These are phyloP conservation scores for Pyrenochaeta sp. DNA, from an alignment of 2,329 filamentous ascomycete species.

Conservation along the genomic window DNA sequence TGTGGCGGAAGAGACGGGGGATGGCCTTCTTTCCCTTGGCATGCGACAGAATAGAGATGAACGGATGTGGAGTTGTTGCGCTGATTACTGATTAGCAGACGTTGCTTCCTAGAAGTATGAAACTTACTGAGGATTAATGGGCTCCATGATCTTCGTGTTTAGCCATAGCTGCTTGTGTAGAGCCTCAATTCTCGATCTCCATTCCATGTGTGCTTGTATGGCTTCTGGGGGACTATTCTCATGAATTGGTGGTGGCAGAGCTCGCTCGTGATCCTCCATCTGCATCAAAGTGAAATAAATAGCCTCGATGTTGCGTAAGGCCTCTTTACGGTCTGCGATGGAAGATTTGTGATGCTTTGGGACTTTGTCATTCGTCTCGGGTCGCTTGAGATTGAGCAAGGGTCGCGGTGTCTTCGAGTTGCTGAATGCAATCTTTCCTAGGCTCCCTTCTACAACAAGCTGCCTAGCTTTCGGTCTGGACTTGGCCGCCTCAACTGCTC, in stretches of 20 bases:
- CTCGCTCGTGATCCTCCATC: constrained; percentile 90
- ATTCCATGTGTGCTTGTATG: constrained; percentile 78
- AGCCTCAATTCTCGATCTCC: constrained; percentile 74
- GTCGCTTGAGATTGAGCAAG: constrained; percentile 91
- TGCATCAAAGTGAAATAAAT: constrained; percentile 90
- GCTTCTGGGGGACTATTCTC: constrained; percentile 72
- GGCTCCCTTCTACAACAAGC: constrained; percentile 91
- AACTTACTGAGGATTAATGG: constrained; percentile 69
- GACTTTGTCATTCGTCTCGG: constrained; percentile 68
- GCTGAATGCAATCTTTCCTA: constrained; percentile 98
- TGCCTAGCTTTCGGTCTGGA: constrained; percentile 98
- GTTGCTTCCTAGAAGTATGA: background rate
- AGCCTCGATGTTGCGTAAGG: constrained; percentile 85
- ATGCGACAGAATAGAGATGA: constrained; percentile 94
- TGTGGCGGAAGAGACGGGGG: constrained; percentile 91
- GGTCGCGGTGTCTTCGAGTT: constrained; percentile 98
- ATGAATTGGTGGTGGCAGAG: constrained; percentile 73
- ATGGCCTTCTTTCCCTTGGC: constrained; percentile 97
- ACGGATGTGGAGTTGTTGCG: constrained; percentile 78
- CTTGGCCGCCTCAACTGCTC: constrained; percentile 96
- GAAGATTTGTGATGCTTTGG: constrained; percentile 56
- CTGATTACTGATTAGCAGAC: constrained; percentile 55
- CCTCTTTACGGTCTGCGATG: constrained; percentile 79
- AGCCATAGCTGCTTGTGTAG: constrained; percentile 85
- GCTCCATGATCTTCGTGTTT: constrained; percentile 90